Evolutionary conservation across 78 protist genomes (phyloP).

Genomic region (Tieghemostelium lacteum): DNA sequence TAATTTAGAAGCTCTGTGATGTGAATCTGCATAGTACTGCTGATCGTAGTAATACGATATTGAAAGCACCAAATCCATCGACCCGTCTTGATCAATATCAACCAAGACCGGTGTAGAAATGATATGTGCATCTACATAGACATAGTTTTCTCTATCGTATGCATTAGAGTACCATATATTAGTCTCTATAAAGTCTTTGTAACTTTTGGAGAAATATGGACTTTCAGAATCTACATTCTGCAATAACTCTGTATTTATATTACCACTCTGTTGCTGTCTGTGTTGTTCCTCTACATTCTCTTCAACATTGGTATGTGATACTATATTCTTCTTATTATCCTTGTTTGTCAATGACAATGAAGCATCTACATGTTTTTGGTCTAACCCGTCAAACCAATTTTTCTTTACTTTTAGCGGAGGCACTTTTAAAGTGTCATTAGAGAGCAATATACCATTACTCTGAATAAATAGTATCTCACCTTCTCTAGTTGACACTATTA

Average conservation of each 20-base stretch:
- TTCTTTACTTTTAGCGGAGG: conserved; percentile 84
- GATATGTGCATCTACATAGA: conserved; percentile 90
- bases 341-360: conserved; percentile 43
- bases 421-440: conserved; percentile 49
- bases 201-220: conserved; percentile 4
- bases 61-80: conserved; percentile 79
- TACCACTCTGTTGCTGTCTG: neutral
- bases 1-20: neutral
- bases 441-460: conserved; percentile 27
- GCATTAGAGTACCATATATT: conserved; percentile 26
- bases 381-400: conserved; percentile 75
- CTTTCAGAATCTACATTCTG: neutral
- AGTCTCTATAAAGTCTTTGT: neutral
- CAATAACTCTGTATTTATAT: neutral
- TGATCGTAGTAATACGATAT: conserved; percentile 90
- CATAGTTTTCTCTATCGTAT: neutral
- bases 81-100: conserved; percentile 90
- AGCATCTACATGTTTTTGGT: conserved; percentile 58
- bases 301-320: too few species aligned
- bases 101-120: conserved; percentile 90
- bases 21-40: conserved; percentile 28
- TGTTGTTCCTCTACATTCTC: neutral
- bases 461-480: conserved; percentile 79
- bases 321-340: conserved; percentile 19
- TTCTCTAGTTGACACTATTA: conserved; percentile 86